Percentiles rank a stretch among this genome's conserved stretches.
Evolutionary conservation across 164 flowering plant species (phyloP).

Genomic region (Tinospora cordifolia): DNA sequence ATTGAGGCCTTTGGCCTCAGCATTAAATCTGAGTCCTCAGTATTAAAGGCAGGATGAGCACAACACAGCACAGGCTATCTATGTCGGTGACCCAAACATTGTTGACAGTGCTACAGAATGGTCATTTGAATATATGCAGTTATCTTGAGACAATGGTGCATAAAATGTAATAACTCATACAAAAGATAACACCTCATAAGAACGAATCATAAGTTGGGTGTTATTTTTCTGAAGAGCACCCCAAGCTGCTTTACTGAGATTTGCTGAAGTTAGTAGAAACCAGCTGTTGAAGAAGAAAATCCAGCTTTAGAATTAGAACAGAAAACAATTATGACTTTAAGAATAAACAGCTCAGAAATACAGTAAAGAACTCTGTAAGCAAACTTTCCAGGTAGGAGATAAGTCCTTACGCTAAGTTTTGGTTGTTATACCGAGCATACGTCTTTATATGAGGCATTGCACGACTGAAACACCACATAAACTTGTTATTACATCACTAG

Average conservation of each 20-base stretch:
- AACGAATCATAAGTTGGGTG: conserved; percentile 94
- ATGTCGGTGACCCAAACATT: not conserved
- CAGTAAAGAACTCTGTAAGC: not conserved
- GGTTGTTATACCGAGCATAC: conserved; percentile 81
- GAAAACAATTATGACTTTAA: conserved; percentile 7
- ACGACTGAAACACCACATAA: conserved; percentile 46
- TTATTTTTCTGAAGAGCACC: conserved; percentile 95
- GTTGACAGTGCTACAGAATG: not conserved
- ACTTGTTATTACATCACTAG: conserved; percentile 3
- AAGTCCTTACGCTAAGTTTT: conserved; percentile 79
- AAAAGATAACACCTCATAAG: conserved; percentile 70
- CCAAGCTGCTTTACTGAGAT: conserved; percentile 99
- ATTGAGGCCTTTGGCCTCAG: not conserved
- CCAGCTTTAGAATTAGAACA: not conserved
- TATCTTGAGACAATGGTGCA: not conserved
- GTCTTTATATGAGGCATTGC: conserved; percentile 99
- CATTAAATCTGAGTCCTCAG: not conserved
- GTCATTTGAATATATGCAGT: not conserved
- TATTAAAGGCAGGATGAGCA: not conserved
- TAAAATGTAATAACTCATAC: not conserved
- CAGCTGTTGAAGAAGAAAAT: conserved; percentile 45
- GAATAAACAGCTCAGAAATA: not conserved
- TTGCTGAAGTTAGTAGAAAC: conserved; percentile 89
- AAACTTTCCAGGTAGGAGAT: conserved; percentile 1
- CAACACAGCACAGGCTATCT: not conserved